Conservation (phyloP, 345 rosid species). For the Rhodomyrtus tomentosa region DNA sequence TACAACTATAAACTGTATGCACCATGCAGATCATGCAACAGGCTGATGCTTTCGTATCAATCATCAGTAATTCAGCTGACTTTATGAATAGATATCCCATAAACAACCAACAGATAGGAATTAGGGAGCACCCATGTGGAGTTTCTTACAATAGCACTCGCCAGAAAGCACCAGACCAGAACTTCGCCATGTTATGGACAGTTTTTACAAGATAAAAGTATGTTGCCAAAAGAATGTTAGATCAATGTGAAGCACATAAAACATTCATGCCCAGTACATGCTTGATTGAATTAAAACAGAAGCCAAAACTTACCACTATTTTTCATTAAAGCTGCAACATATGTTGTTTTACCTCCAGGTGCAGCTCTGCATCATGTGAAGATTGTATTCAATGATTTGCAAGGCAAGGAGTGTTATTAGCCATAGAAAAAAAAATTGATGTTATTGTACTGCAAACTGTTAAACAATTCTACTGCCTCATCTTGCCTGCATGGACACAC, state of each 20-base stretch:
- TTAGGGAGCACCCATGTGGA: neutral
- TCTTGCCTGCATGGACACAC: neutral
- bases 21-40: neutral
- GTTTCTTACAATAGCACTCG: neutral
- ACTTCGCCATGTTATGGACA: neutral
- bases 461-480: neutral
- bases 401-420: neutral
- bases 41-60: neutral
- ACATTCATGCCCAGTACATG: neutral
- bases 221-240: neutral
- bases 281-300: neutral
- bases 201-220: neutral
- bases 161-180: neutral
- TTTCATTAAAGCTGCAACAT: conserved; percentile 40
- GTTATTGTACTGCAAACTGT: neutral
- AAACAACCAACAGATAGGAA: neutral
- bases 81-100: neutral
- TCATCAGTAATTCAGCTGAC: neutral
- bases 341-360: conserved; percentile 62
- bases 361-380: conserved; percentile 60
- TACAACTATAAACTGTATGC: neutral
- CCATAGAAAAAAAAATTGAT: neutral
- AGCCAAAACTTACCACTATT: conserved; percentile 41
- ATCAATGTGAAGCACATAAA: neutral
- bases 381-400: neutral